Conservation (phyloP, 768 basidiomycete genomes). For the Mycena leptocephala region DNA sequence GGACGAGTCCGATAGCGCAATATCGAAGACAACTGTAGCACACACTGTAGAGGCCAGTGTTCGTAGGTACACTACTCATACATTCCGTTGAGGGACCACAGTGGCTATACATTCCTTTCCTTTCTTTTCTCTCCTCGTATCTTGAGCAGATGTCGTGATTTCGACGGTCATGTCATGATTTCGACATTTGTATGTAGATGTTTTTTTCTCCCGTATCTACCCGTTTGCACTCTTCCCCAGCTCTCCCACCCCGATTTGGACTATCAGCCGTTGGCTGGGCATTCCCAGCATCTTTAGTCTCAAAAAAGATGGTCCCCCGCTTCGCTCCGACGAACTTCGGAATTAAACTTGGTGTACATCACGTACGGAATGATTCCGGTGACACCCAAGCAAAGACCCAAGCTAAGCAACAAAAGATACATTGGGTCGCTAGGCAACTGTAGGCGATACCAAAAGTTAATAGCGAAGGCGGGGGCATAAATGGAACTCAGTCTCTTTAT, state of each 20-base stretch:
- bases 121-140: background rate
- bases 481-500: no score
- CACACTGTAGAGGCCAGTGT: slow-evolving; percentile 2
- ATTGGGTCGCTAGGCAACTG: no score
- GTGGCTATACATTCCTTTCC: background rate
- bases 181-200: slow-evolving; percentile 7
- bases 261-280: slow-evolving; percentile 1
- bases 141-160: background rate
- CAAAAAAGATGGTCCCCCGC: no score
- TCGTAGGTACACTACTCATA: background rate
- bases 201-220: slow-evolving; percentile 5
- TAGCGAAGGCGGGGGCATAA: no score
- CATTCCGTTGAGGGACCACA: background rate
- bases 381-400: no score
- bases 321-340: no score
- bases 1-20: slow-evolving; percentile 13
- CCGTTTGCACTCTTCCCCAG: background rate
- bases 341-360: no score
- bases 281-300: background rate
- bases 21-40: background rate
- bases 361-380: no score
- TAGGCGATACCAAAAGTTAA: no score
- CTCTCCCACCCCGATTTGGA: no score
- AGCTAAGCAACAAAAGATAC: no score
- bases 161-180: slow-evolving; percentile 1